Conservation (phyloP, 2,329 filamentous ascomycete genomes). For the Camillea tinctor region DNA sequence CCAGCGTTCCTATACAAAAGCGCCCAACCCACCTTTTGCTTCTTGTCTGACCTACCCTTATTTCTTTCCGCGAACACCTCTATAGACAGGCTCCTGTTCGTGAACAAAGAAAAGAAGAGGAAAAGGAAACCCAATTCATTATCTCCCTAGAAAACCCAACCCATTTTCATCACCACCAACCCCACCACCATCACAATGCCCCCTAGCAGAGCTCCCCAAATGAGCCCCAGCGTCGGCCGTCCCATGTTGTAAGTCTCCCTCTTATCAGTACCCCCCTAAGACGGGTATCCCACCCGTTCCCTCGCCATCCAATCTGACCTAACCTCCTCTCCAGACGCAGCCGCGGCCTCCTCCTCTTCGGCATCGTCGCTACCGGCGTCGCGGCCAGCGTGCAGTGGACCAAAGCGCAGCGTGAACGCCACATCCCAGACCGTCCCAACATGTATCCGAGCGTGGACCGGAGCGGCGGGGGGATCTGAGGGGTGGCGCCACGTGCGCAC, state of each 20-base stretch:
- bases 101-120: too few relatives aligned
- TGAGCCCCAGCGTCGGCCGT: not conserved
- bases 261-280: not conserved
- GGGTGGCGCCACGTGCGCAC: too few relatives aligned
- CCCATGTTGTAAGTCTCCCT: conserved; percentile 11
- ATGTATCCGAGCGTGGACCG: conserved; percentile 52
- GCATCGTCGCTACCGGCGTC: conserved; percentile 32
- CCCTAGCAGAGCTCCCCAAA: not conserved
- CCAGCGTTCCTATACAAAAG: not conserved
- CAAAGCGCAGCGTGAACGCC: conserved; percentile 36
- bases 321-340: conserved; percentile 33
- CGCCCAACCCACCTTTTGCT: conserved; percentile 2
- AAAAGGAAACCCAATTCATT: too few relatives aligned
- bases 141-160: not conserved
- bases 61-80: not conserved
- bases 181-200: not conserved
- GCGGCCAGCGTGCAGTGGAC: conserved; percentile 31
- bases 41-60: not conserved
- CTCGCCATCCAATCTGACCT: not conserved
- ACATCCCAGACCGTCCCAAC: conserved; percentile 26
- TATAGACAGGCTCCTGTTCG: too few relatives aligned
- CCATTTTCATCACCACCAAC: not conserved
- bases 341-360: conserved; percentile 37
- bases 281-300: conserved; percentile 8
- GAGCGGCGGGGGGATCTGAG: conserved; percentile 40